A percentile compares a stretch with the other conserved stretches of the same genome.
Evolutionary conservation across 1,284 basidiomycete genomes (phyloP).

Genomic region (Pseudozyma tsukubaensis): DNA sequence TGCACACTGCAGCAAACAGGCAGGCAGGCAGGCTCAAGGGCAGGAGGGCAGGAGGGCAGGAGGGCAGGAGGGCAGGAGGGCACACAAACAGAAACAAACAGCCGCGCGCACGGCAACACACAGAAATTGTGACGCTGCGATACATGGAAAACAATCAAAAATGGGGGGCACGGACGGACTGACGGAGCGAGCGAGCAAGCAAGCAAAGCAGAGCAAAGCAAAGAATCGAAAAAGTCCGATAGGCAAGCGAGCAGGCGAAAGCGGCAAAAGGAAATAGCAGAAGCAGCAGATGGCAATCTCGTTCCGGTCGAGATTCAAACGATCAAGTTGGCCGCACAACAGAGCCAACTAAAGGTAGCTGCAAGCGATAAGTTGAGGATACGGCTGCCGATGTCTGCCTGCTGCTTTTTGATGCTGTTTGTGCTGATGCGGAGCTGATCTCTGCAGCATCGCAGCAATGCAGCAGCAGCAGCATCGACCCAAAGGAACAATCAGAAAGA

Average conservation of each 20-base stretch:
- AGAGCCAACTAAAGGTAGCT: not conserved
- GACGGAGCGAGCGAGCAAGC: not conserved
- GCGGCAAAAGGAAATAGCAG: not conserved
- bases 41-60: not conserved
- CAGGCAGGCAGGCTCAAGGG: too few species aligned
- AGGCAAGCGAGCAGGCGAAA: not conserved
- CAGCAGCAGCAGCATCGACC: slow-evolving; percentile 5
- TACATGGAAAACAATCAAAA: not conserved
- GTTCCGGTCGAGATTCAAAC: not conserved
- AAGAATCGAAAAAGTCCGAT: not conserved
- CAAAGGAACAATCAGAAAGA: not conserved
- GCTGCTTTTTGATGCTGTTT: not conserved
- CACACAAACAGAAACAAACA: not conserved
- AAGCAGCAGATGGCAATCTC: slow-evolving; percentile 5
- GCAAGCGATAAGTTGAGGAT: not conserved
- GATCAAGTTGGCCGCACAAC: too few species aligned
- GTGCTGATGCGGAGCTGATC: slow-evolving; percentile 7
- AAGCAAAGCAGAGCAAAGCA: not conserved
- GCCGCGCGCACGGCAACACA: too few species aligned
- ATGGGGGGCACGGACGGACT: not conserved
- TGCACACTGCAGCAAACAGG: too few species aligned
- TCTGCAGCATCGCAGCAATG: slow-evolving; percentile 5
- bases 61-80: not conserved
- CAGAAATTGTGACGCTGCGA: slow-evolving; percentile 8
- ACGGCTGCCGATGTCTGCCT: slow-evolving; percentile 6